phyloP scores from a whole-genome alignment of 352 stramenopile genomes.

The Phytophthora constricta region DNA sequence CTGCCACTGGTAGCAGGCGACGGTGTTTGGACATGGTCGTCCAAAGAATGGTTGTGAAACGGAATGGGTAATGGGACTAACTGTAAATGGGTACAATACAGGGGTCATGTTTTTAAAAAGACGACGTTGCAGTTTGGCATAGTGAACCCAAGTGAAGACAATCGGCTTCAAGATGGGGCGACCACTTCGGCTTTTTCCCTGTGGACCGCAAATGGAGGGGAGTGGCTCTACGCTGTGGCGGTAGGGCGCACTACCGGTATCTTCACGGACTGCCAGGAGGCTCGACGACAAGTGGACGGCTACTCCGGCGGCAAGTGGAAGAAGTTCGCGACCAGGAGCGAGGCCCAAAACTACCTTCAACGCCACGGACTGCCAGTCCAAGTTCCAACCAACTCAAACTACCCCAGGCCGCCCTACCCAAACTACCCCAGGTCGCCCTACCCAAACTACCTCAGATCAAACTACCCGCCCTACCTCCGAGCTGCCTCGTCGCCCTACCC shows the following conservation, averaged over 20 bases:
- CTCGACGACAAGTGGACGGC: conserved; percentile 47
- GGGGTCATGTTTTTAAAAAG: too few species aligned
- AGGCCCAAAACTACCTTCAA: background rate
- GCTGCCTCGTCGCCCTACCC: background rate
- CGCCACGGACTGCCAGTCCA: background rate
- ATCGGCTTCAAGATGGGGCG: too few species aligned
- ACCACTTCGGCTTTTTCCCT: too few species aligned
- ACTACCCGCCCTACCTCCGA: background rate
- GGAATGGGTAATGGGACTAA: too few species aligned
- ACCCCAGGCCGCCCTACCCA: background rate
- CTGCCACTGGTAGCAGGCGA: too few species aligned
- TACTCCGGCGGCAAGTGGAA: conserved; percentile 26
- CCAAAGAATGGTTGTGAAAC: too few species aligned
- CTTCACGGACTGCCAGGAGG: conserved; percentile 50
- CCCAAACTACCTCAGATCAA: background rate
- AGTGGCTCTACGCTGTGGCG: conserved; percentile 59
- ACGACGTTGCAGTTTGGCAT: too few species aligned
- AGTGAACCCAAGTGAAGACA: too few species aligned
- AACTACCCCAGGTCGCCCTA: background rate
- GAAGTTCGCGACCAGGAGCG: conserved; percentile 4
- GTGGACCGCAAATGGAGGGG: too few species aligned
- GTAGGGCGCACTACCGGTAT: conserved; percentile 51
- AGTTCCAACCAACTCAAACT: background rate
- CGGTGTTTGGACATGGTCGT: too few species aligned
- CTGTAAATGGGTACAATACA: too few species aligned